phyloP scores from a whole-genome alignment of 495 filamentous ascomycete genomes.

The Penicillium canescens region DNA sequence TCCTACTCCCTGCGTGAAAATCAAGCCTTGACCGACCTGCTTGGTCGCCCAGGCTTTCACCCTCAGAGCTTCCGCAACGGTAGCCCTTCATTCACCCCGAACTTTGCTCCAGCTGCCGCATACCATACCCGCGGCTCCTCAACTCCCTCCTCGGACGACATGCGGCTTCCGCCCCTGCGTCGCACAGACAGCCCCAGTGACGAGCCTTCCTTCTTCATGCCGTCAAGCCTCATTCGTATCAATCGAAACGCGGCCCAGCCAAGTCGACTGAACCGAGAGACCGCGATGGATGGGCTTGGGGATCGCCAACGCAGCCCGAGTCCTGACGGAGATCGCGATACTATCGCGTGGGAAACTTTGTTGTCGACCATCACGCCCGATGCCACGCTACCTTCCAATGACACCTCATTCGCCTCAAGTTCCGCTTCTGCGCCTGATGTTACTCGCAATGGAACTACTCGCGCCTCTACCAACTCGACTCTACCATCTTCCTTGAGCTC shows the following conservation, averaged over 20 bases:
- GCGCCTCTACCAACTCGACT: slow-evolving; percentile 37
- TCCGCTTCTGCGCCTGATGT: slow-evolving; percentile 47
- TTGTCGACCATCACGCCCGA: slow-evolving; percentile 79
- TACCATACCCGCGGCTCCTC: slow-evolving; percentile 30
- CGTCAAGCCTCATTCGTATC: slow-evolving; percentile 9
- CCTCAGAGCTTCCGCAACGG: not conserved
- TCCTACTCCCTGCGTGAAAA: slow-evolving; percentile 23
- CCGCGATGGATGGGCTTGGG: slow-evolving; percentile 69
- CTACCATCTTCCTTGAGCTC: slow-evolving; percentile 24
- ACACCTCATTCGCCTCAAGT: slow-evolving; percentile 76
- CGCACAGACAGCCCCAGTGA: slow-evolving; percentile 19
- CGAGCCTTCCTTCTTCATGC: slow-evolving; percentile 9
- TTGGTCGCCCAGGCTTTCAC: slow-evolving; percentile 19
- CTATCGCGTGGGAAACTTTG: slow-evolving; percentile 74
- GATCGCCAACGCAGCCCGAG: slow-evolving; percentile 81
- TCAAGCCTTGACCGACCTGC: slow-evolving; percentile 22
- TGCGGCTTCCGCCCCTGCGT: slow-evolving; percentile 29
- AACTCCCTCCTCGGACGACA: slow-evolving; percentile 18
- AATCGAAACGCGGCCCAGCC: slow-evolving; percentile 28
- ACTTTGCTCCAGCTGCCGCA: slow-evolving; percentile 47
- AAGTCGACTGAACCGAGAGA: slow-evolving; percentile 19
- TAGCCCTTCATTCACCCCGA: slow-evolving; percentile 36
- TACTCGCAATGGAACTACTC: slow-evolving; percentile 27
- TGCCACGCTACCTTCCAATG: slow-evolving; percentile 72
- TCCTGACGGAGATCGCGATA: slow-evolving; percentile 61